Conservation (phyloP, 2,329 filamentous ascomycete genomes). For the Kalmusia sp. region DNA sequence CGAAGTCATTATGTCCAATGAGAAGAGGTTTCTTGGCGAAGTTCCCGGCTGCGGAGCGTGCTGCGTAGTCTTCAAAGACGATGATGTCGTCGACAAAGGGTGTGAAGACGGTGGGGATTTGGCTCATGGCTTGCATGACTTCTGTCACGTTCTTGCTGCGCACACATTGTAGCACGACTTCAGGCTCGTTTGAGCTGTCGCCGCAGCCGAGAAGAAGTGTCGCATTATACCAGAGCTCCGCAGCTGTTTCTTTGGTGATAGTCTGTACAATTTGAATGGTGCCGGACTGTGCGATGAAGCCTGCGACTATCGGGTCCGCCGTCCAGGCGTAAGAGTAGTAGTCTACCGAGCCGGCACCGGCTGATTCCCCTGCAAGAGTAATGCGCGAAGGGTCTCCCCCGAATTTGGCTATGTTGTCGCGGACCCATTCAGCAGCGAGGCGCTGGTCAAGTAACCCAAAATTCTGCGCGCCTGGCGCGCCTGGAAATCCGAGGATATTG, state of each 20-base stretch:
- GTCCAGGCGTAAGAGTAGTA: slow-evolving; percentile 58
- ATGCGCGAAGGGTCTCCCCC: slow-evolving; percentile 50
- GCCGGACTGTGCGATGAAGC: slow-evolving; percentile 58
- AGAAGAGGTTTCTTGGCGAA: slow-evolving; percentile 35
- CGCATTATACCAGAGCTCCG: slow-evolving; percentile 44
- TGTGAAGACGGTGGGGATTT: slow-evolving; percentile 29
- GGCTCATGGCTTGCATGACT: slow-evolving; percentile 15
- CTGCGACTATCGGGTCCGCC: slow-evolving; percentile 58
- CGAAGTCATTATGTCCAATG: slow-evolving; percentile 31
- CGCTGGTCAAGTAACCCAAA: slow-evolving; percentile 42
- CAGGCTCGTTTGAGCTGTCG: slow-evolving; percentile 24
- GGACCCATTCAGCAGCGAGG: slow-evolving; percentile 47
- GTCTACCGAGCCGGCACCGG: slow-evolving; percentile 52
- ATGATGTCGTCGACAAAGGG: slow-evolving; percentile 39
- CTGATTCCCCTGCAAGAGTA: slow-evolving; percentile 48
- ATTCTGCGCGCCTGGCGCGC: slow-evolving; percentile 44
- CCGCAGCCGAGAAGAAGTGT: slow-evolving; percentile 48
- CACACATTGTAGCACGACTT: slow-evolving; percentile 46
- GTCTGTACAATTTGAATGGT: slow-evolving; percentile 42
- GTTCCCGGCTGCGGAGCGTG: slow-evolving; percentile 25
- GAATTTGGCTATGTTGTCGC: slow-evolving; percentile 49
- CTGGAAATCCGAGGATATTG: slow-evolving; percentile 50
- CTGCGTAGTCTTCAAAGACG: slow-evolving; percentile 37
- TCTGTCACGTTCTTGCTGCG: slow-evolving; percentile 30
- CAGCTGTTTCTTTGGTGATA: slow-evolving; percentile 32